Evolutionary conservation across 164 flowering plant species (phyloP).

Genomic region (Buxus sempervirens): DNA sequence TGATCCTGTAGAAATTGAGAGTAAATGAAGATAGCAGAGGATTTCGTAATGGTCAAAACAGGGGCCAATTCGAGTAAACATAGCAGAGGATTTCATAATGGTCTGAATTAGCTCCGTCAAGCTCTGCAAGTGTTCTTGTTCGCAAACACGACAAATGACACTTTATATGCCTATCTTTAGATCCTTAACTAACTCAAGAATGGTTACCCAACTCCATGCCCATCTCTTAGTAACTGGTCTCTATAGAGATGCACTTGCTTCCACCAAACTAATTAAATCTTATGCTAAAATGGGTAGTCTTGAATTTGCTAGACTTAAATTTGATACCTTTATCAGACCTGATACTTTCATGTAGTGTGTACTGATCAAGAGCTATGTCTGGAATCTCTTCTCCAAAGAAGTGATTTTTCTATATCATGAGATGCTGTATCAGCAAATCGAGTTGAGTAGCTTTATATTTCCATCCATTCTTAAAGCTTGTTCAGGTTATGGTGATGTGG

Average conservation of each 20-base stretch:
- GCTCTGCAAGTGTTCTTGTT: background rate
- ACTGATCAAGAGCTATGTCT: conserved; percentile 52
- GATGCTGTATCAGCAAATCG: conserved; percentile 31
- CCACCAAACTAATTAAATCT: conserved; percentile 77
- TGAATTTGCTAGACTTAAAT: conserved; percentile 40
- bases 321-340: conserved; percentile 43
- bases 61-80: too few species aligned
- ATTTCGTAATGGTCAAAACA: too few species aligned
- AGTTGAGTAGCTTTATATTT: conserved; percentile 36
- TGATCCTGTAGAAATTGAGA: too few species aligned
- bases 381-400: conserved; percentile 41
- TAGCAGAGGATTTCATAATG: too few species aligned
- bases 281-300: conserved; percentile 52
- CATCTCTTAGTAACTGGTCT: conserved; percentile 58
- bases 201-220: conserved; percentile 66
- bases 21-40: too few species aligned
- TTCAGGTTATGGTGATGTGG: conserved; percentile 44
- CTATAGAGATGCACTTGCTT: conserved; percentile 37
- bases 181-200: conserved; percentile 42
- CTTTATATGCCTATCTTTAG: conserved; percentile 75
- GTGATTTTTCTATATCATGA: conserved; percentile 46
- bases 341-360: conserved; percentile 89
- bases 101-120: too few species aligned
- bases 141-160: conserved; percentile 24
- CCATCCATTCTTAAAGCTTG: conserved; percentile 73